These are phyloP conservation scores for Aurinia saxatilis DNA, from an alignment of 345 rosid species.

Conservation along the genomic window DNA sequence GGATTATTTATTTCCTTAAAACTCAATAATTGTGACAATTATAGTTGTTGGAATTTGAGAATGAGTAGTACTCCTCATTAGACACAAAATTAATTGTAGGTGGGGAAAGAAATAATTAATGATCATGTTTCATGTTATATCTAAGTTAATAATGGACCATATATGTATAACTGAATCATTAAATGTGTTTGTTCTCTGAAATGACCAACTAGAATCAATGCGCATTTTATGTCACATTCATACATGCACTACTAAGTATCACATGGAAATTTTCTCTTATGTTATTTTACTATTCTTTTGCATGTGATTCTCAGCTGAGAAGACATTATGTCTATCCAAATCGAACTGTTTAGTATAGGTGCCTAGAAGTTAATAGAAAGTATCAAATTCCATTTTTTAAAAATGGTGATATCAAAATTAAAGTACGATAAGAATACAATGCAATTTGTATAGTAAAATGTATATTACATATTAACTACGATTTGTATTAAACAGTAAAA, in stretches of 20 bases:
- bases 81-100: background rate
- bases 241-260: background rate
- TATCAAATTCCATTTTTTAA: background rate
- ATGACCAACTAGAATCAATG: conserved; percentile 22
- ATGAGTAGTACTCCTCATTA: background rate
- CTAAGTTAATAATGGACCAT: conserved; percentile 7
- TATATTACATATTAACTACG: too few species aligned
- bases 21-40: conserved; percentile 6
- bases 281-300: background rate
- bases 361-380: background rate
- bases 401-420: too few species aligned
- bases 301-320: background rate
- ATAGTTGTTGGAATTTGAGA: conserved; percentile 3
- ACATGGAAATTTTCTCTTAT: background rate
- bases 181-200: conserved; percentile 15
- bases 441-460: too few species aligned
- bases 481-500: too few species aligned
- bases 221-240: conserved; percentile 15
- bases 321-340: conserved; percentile 10
- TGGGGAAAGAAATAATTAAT: background rate
- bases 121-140: conserved; percentile 17
- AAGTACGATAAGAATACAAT: too few species aligned
- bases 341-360: too few species aligned
- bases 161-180: background rate
- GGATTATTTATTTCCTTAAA: background rate